Evolutionary conservation across 345 rosid genomes (phyloP), one percentile per base, ranked within the genome.

Genomic region (Toxicodendron radicans): DNA sequence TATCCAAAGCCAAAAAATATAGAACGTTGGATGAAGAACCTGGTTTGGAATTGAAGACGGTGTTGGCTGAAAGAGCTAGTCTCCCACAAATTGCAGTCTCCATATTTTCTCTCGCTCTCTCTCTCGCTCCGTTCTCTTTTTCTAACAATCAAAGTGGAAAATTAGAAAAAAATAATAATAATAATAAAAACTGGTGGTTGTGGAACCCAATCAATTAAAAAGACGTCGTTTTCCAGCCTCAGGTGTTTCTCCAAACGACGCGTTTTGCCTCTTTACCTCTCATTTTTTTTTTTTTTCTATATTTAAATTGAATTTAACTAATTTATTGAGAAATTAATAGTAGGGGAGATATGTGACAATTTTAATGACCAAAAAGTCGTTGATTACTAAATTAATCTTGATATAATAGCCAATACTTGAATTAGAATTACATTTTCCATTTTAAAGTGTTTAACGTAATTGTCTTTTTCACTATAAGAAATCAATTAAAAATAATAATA

Each of bases 51-150:
- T 81, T 82, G 75, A 91, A 77, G 84, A 89, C 82, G 43, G 86
- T 66, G 81, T 74, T 85, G 27, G 94, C 88, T 68, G 92, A 90
- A 86, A 89, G 92, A 79, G 90, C 66, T 71, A 89, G 72, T 84
- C 91, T 89, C 90, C 94, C 94, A 81, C 87, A 83, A 49, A 91
- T 85, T 71, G 88, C 86, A 75, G 81, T 89, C 79, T 86, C 97
- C 97, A 88, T 87, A 57, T 77, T 63, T 41, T 60, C 46, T 49
- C 64, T 6, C n/a, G 10, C 56, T 45, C 51, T 27, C 48, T 63
- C 76, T 27, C 75, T 43, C 74, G 70, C 67, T 66, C 52, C 72
- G 67, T 64, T 66, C 46, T 67, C 73, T 65, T 63, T 78, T 61
- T 68, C 16, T 27, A 23, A 52, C 18, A 45, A 18, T 8, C n/a